These are phyloP conservation scores for Betula pendula DNA, from an alignment of 306 rosid species.

Conservation along the genomic window DNA sequence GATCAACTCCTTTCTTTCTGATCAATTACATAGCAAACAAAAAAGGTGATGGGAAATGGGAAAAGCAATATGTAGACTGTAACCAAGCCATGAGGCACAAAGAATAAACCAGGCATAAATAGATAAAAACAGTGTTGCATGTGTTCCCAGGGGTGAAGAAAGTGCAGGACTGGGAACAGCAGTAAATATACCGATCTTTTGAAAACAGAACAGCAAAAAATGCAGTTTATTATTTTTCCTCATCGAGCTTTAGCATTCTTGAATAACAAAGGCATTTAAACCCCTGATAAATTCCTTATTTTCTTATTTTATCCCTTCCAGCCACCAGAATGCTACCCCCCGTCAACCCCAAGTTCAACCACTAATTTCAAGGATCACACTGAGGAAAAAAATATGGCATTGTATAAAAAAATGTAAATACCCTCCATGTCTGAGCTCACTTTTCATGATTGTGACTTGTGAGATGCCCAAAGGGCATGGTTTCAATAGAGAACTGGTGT, in stretches of 20 bases:
- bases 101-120: neutral
- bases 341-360: neutral
- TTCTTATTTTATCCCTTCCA: neutral
- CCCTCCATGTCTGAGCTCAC: neutral
- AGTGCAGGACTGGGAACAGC: neutral
- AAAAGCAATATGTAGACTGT: neutral
- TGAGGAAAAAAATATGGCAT: neutral
- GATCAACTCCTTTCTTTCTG: neutral
- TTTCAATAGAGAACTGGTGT: neutral
- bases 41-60: neutral
- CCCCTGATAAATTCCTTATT: neutral
- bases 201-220: neutral
- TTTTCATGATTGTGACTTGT: neutral
- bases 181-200: neutral
- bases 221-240: neutral
- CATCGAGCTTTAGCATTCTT: neutral
- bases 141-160: neutral
- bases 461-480: neutral
- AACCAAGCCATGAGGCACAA: neutral
- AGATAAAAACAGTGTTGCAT: neutral
- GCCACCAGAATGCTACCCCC: neutral
- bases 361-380: neutral
- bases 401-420: neutral
- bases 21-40: neutral
- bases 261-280: neutral